Base-by-base conservation (phyloP, 2,329 filamentous ascomycete genomes). In the Fusarium austroafricanum region DNA sequence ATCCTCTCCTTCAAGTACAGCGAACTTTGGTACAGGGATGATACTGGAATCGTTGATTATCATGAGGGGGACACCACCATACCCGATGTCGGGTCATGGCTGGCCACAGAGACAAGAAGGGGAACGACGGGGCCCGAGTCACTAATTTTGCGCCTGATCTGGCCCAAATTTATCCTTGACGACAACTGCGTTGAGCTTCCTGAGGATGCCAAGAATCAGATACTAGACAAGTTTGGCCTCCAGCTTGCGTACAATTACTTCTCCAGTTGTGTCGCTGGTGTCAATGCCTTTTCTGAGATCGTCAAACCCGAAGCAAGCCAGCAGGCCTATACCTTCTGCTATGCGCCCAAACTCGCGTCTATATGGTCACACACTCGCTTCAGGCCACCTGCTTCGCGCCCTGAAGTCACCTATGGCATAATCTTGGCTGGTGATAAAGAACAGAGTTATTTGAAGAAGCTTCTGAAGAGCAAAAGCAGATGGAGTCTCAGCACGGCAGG, bases 271-370 rank as follows among this genome's bases (percentile, higher is more conserved):
- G 70, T 79, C 39, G 76, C 78, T 4, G 79, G 78, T 10, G 71
- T 79, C 8, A 71, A 75, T 14, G 70, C 71, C 1, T 70, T 80
- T 39, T 68, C 71, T 1, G 43, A 50, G 11, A 38, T 55, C 2
- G 38, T 47, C 2, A 49, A 28, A 6, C 43, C 61, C 3, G 47
- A 64, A 5, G 31, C 33, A 3, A 51, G 68, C 6, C 53, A 63
- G 9, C 71, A 70, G 14, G 61, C 76, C 5, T 79, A 75, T 52
- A 72, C 75, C 4, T 75, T 80, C 56, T 76, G 75, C 54, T 80
- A 80, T 43, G 74, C 76, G 18, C 80, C 80, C 4, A 81, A 81
- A 51, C 64, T 81, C 23, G 79, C 77, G 9, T 72, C 75, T 17
- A 68, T 78, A 23, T 81, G 80, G 80, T 79, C 78, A 3, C 72